Evolutionary conservation across 2,329 filamentous ascomycete genomes (phyloP), one percentile per base, ranked within the genome.

Genomic region (Microascus cirrosus): DNA sequence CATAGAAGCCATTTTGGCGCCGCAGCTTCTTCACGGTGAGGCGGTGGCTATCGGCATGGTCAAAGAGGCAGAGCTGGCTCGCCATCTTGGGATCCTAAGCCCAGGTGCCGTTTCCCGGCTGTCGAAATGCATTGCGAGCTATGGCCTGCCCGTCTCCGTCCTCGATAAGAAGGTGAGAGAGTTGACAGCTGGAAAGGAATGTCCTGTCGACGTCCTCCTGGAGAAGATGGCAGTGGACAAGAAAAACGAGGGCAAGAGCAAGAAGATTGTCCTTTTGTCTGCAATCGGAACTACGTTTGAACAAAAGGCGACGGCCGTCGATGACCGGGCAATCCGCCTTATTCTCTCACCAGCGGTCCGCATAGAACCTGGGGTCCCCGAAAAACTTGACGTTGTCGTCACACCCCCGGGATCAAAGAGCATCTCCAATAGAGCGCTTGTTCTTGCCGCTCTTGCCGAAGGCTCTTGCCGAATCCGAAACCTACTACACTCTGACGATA

Each of bases 41-140:
- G 91, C 89, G 62, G 93, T 99, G 12, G 90, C 94, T 24, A 95
- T 99, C 64, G 94, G 94, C 28, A 99, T 99, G 94, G 89, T 97
- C 60, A 96, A 95, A 70, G 94, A 99, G 72, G 94, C 93, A 12
- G 94, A 97, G 70, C 77, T 99, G 58, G 90, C 94, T 25, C 87
- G 94, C 59, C 89, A 92, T 70, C 79, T 99, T 1, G 94, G 94
- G 48, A 80, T 95, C 20, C 76, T 99, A 34, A 86, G 87, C 55
- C 90, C 90, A 6, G 89, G 88, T 58, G 94, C 93, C 35, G 92
- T 99, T 13, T 89, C 94, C 11, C 85, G 94, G 59, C 77, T 99
- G 55, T 83, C 87, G 58, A 97, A 97, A 72, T 97, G 92, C 73
- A 90, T 99, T 64, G 83, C 90, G n/a, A 92, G 89, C 71, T 99